phyloP scores from a whole-genome alignment of 2,329 filamentous ascomycete genomes.

The Pyricularia sp. region DNA sequence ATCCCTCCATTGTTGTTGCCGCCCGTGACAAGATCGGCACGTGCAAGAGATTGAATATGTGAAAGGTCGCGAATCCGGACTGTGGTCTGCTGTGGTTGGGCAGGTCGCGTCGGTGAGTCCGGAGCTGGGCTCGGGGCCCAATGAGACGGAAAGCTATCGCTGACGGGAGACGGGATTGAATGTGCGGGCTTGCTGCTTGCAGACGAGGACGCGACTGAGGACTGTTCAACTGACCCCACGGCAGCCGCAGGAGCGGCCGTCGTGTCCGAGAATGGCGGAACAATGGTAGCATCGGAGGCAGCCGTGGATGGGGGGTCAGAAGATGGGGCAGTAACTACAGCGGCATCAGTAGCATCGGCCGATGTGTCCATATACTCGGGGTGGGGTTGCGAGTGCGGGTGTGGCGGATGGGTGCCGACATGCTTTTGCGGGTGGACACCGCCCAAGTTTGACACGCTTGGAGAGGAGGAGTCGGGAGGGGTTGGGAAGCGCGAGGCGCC shows the following conservation, averaged over 20 bases:
- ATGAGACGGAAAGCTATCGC: constrained; percentile 17
- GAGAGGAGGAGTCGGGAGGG: constrained; percentile 39
- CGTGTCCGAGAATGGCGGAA: constrained; percentile 6
- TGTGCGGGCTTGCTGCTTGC: constrained; percentile 7
- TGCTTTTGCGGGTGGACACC: neutral
- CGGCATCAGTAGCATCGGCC: constrained; percentile 9
- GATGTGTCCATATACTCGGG: constrained; percentile 9
- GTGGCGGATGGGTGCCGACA: constrained; percentile 3
- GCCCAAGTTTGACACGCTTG: constrained; percentile 2
- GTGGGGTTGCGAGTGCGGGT: neutral
- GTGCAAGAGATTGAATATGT: constrained; percentile 81
- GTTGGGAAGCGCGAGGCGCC: constrained; percentile 38
- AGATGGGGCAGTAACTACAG: constrained; percentile 3
- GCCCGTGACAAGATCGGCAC: constrained; percentile 56
- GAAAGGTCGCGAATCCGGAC: constrained; percentile 80
- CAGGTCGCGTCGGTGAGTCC: constrained; percentile 17
- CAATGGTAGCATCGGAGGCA: constrained; percentile 14
- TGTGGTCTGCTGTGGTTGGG: constrained; percentile 31
- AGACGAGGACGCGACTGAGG: neutral
- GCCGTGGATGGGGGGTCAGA: constrained; percentile 16
- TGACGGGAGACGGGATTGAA: constrained; percentile 22
- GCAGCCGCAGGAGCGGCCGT: neutral
- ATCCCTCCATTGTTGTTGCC: constrained; percentile 27
- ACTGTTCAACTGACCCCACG: neutral
- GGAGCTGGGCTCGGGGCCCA: constrained; percentile 12